Evolutionary conservation across 306 rosid species (phyloP), one percentile per base, ranked within the genome.

Genomic region (Glycine tomentella): DNA sequence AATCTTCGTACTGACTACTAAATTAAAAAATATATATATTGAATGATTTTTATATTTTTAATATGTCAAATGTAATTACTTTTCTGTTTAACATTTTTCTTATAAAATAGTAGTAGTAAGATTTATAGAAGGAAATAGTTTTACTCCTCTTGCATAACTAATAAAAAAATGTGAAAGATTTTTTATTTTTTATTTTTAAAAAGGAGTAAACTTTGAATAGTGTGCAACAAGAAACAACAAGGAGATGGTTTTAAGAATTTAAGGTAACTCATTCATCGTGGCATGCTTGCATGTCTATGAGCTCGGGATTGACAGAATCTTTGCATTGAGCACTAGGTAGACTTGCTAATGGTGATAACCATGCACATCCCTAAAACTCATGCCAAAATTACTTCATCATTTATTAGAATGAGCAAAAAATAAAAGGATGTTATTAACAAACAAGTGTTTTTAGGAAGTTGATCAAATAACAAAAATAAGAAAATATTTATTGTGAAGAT

Each of bases 281-380:
- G 16, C 33, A 68, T 20, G 52, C 17, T 75, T 48, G 76, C 20
- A 31, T 67, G 49, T 50, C 53, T 75, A 55, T 59, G 36, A 38
- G 65, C n/a, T 82, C 59, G 72, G 85, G 67, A 82, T 58, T 82
- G 57, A 58, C 72, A 82, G 62, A 75, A 68, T 48, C 11, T 49
- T 25, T 38, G 66, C 50, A 58, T 59, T 82, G 33, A 49, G 73
- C 57, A 46, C 81, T 59, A 69, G 68, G 78, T 69, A n/a, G n/a
- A n/a, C n/a, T n/a, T 82, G 44, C 42, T 75, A 33, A 57, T 38
- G 76, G 53, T 68, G 66, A 82, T 36, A 68, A 76, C 67, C 50
- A 82, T 57, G 81, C 81, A 76, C 34, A 50, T 12, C 9, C 68
- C 76, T 48, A 48, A 80, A 80, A 80, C 8, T 50, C 44, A 62